phyloP scores from a whole-genome alignment of 345 rosid species.

The Sonneratia caseolaris region DNA sequence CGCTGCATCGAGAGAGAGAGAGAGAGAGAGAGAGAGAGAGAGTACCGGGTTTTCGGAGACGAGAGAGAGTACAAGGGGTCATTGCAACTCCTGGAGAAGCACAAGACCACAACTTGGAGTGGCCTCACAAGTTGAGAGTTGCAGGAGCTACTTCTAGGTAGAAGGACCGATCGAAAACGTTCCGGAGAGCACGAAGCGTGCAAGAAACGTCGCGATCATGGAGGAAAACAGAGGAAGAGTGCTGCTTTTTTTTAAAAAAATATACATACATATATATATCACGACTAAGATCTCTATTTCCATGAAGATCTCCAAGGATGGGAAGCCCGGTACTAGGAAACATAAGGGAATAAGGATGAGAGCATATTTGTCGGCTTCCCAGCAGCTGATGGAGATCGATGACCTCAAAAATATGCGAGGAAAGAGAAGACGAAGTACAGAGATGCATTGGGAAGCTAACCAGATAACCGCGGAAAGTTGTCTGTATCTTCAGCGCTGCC shows the following conservation, averaged over 20 bases:
- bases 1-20: background rate
- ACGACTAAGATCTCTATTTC: too few relatives aligned
- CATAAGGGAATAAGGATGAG: too few relatives aligned
- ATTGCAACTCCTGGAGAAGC: background rate
- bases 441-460: slow-evolving; percentile 26
- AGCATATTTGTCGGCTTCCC: too few relatives aligned
- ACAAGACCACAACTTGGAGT: background rate
- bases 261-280: too few relatives aligned
- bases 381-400: too few relatives aligned
- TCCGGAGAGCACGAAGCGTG: background rate
- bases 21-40: background rate
- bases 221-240: background rate
- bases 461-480: slow-evolving; percentile 86
- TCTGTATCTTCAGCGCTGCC: slow-evolving; percentile 68
- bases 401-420: too few relatives aligned
- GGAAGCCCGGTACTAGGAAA: too few relatives aligned
- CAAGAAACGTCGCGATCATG: background rate
- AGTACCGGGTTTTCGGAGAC: background rate
- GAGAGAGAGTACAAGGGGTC: background rate
- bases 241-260: too few relatives aligned
- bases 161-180: background rate
- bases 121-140: background rate
- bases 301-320: too few relatives aligned
- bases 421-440: background rate
- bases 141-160: background rate